Percentiles rank a stretch among this genome's conserved stretches.
Conservation (phyloP, 768 basidiomycete genomes). For the Cystobasidium onofrii region DNA sequence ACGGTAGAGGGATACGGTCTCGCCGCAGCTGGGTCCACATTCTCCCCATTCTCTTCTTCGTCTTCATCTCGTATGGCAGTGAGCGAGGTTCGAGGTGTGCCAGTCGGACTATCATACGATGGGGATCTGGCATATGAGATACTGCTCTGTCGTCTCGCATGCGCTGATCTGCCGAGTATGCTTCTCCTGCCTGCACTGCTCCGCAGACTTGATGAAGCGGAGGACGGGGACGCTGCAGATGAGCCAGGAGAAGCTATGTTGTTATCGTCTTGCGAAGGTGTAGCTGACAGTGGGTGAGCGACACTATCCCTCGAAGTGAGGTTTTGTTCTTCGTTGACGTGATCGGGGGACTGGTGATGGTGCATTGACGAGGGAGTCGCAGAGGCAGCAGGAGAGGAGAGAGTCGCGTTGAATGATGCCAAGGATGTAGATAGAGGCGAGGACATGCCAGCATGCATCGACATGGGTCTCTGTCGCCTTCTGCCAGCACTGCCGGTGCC, state of each 20-base stretch:
- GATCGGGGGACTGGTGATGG: not conserved
- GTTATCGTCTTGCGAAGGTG: not conserved
- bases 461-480: conserved; percentile 1
- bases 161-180: conserved; percentile 27
- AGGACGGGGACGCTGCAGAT: not conserved
- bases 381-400: not conserved
- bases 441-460: not conserved
- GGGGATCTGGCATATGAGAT: conserved; percentile 29
- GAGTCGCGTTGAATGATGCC: not conserved
- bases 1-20: not conserved
- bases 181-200: conserved; percentile 22
- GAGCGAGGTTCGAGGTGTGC: not conserved
- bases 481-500: too few species aligned
- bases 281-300: not conserved
- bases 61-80: not conserved
- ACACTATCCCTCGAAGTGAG: not conserved
- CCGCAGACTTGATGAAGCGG: not conserved
- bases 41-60: not conserved
- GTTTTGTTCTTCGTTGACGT: not conserved
- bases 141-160: conserved; percentile 16
- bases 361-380: not conserved
- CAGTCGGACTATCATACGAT: not conserved
- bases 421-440: not conserved
- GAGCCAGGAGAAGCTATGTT: not conserved
- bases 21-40: not conserved